Evolutionary conservation across 768 basidiomycete species (phyloP).

Genomic region (Mrakia hoshinonis): DNA sequence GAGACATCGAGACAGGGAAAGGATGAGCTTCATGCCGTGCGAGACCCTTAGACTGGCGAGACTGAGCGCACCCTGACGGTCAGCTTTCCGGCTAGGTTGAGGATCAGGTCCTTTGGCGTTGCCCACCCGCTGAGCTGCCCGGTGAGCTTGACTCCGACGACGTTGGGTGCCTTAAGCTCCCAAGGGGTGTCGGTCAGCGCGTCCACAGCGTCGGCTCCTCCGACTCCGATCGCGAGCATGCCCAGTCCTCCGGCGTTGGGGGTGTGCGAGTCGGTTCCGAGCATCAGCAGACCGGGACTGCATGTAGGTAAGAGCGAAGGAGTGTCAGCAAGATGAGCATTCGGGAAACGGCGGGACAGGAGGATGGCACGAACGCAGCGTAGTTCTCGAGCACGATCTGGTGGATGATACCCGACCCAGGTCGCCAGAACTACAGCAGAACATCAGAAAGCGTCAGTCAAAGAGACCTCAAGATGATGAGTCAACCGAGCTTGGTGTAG

Average conservation of each 20-base stretch:
- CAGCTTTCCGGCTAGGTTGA: conserved; percentile 85
- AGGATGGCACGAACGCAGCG: conserved; percentile 59
- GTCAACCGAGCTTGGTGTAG: too few relatives aligned
- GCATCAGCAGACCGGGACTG: conserved; percentile 14
- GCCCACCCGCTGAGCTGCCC: conserved; percentile 84
- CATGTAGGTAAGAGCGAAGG: not conserved
- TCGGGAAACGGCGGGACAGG: not conserved
- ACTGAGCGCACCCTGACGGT: conserved; percentile 62
- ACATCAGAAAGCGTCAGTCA: not conserved
- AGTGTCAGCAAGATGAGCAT: not conserved
- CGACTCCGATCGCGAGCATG: conserved; percentile 95
- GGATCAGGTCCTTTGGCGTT: conserved; percentile 90
- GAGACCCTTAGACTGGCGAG: not conserved
- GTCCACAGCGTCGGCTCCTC: conserved; percentile 96
- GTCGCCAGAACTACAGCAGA: conserved; percentile 64
- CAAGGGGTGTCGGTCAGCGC: conserved; percentile 97
- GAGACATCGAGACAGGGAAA: not conserved
- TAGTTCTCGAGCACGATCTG: conserved; percentile 98
- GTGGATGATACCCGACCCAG: conserved; percentile 73
- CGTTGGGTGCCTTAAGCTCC: conserved; percentile 86
- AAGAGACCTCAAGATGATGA: not conserved
- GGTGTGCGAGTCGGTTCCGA: conserved; percentile 77
- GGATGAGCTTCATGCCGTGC: too few relatives aligned
- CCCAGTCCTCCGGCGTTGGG: conserved; percentile 97
- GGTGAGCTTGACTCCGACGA: conserved; percentile 75